phyloP scores from a whole-genome alignment of 768 basidiomycete species.

The Pluteus cervinus region DNA sequence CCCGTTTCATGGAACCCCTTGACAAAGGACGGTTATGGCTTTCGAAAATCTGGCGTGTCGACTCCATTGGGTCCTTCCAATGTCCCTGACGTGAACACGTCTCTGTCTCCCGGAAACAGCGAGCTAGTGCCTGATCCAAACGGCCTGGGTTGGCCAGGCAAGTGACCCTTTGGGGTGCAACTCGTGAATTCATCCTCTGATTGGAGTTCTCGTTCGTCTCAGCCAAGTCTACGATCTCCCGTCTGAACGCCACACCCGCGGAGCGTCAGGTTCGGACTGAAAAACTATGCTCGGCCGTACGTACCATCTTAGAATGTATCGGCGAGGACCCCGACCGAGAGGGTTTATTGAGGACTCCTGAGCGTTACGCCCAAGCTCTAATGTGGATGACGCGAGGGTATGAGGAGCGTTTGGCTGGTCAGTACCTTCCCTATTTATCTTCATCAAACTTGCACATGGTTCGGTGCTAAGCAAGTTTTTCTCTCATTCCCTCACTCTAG shows the following conservation, averaged over 20 bases:
- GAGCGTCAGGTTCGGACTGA: slow-evolving; percentile 70
- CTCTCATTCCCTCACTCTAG: slow-evolving; percentile 32
- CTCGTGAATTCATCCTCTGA: background rate
- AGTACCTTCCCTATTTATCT: slow-evolving; percentile 15
- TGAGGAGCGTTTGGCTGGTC: slow-evolving; percentile 89
- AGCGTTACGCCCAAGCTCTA: slow-evolving; percentile 92
- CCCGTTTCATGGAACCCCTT: slow-evolving; percentile 24
- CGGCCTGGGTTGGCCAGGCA: slow-evolving; percentile 93
- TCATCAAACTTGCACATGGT: slow-evolving; percentile 8
- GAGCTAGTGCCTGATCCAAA: slow-evolving; percentile 50
- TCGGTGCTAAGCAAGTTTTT: slow-evolving; percentile 7
- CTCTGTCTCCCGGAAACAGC: slow-evolving; percentile 24
- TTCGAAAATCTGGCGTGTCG: slow-evolving; percentile 63
- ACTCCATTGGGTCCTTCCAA: slow-evolving; percentile 45
- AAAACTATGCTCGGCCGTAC: slow-evolving; percentile 77
- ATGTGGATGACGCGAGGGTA: slow-evolving; percentile 99
- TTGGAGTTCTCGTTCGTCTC: slow-evolving; percentile 6
- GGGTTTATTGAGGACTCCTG: slow-evolving; percentile 86
- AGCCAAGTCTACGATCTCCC: slow-evolving; percentile 89
- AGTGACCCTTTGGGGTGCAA: slow-evolving; percentile 11
- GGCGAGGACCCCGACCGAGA: slow-evolving; percentile 98
- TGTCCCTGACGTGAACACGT: slow-evolving; percentile 34
- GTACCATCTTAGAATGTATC: slow-evolving; percentile 92
- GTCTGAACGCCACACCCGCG: slow-evolving; percentile 72
- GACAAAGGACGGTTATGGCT: slow-evolving; percentile 76